These are phyloP conservation scores for Calonectria honghensis DNA, from an alignment of 2,329 filamentous ascomycete genomes.

Conservation along the genomic window DNA sequence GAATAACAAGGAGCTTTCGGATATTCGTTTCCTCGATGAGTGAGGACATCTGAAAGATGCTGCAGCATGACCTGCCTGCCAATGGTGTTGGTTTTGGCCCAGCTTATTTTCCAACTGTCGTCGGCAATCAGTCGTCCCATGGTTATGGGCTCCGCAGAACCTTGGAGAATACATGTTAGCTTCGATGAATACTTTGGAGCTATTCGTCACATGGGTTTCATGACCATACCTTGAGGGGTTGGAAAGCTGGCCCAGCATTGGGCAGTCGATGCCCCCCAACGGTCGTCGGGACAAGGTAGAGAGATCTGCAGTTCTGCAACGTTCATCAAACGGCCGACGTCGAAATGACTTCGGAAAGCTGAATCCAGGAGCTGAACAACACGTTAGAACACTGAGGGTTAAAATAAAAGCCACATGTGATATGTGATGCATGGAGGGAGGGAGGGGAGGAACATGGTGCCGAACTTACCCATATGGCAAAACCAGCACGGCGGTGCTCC, in stretches of 20 bases:
- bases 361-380: not conserved
- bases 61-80: conserved; percentile 21
- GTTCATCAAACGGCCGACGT: conserved; percentile 1
- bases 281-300: conserved; percentile 4
- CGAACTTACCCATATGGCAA: conserved; percentile 22
- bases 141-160: not conserved
- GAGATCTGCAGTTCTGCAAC: conserved; percentile 17
- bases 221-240: not conserved
- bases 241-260: conserved; percentile 28
- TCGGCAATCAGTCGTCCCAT: conserved; percentile 2
- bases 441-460: no score
- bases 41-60: conserved; percentile 13
- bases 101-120: conserved; percentile 1
- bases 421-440: no score
- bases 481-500: conserved; percentile 15
- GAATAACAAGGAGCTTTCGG: conserved; percentile 28
- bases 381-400: not conserved
- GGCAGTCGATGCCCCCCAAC: conserved; percentile 21
- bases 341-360: conserved; percentile 14
- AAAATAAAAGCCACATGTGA: no score
- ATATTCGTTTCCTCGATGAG: not conserved
- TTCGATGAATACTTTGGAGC: no score
- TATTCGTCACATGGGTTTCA: no score
- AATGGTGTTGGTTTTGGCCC: conserved; percentile 16
- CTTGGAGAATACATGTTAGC: not conserved